Conservation (phyloP, 805 yeast species). For the Metschnikowia amazonensis region DNA sequence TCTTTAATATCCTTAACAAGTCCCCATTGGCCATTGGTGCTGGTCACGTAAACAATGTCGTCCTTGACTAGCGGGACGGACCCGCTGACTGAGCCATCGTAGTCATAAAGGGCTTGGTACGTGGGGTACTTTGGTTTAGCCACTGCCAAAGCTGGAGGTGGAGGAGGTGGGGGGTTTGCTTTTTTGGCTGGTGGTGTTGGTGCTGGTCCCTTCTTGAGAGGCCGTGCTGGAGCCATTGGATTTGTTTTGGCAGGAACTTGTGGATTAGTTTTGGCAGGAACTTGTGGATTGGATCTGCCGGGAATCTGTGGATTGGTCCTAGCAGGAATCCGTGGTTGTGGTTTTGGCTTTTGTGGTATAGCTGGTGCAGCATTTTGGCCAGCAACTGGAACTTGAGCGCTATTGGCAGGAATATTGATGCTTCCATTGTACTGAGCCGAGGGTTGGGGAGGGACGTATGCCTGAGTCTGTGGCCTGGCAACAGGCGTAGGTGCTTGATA, state of each 20-base stretch:
- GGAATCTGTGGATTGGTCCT: background rate
- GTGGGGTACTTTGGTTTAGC: slow-evolving; percentile 68
- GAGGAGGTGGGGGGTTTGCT: slow-evolving; percentile 42
- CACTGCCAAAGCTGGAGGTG: slow-evolving; percentile 60
- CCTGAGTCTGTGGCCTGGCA: slow-evolving; percentile 13
- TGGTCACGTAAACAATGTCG: slow-evolving; percentile 66
- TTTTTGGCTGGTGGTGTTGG: slow-evolving; percentile 61
- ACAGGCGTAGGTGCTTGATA: slow-evolving; percentile 19
- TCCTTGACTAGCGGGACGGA: slow-evolving; percentile 76
- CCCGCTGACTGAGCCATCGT: slow-evolving; percentile 79
- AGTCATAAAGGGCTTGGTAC: slow-evolving; percentile 82
- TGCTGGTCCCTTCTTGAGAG: slow-evolving; percentile 35
- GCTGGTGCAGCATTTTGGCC: slow-evolving; percentile 5
- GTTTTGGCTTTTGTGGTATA: slow-evolving; percentile 14
- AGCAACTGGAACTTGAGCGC: background rate
- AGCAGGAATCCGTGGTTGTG: slow-evolving; percentile 15
- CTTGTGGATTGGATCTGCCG: slow-evolving; percentile 11
- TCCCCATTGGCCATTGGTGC: slow-evolving; percentile 91
- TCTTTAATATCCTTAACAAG: slow-evolving; percentile 77
- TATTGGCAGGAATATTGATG: slow-evolving; percentile 10
- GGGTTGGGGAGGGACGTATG: slow-evolving; percentile 14
- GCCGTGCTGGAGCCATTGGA: slow-evolving; percentile 24
- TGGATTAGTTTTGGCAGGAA: slow-evolving; percentile 9
- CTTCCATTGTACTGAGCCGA: slow-evolving; percentile 15
- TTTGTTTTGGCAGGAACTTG: slow-evolving; percentile 6